Evolutionary conservation across 2,329 filamentous ascomycete genomes (phyloP), one percentile per base, ranked within the genome.

Genomic region (Fusarium verticillioides): DNA sequence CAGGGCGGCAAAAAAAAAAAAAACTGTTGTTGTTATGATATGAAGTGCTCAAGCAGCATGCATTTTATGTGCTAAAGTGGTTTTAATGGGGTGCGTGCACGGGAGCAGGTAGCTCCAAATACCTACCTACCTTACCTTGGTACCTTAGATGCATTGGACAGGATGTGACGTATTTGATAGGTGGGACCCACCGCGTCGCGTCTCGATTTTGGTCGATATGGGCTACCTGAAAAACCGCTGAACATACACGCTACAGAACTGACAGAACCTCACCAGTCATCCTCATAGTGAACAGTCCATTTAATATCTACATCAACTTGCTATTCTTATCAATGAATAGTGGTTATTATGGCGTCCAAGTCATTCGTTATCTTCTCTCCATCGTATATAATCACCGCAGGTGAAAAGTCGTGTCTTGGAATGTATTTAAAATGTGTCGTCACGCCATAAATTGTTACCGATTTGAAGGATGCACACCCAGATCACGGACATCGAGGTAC

Each of bases 21-120:
- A 71, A 65, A 43, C 37, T 53, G 59, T 57, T 72, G 43, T 69
- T 74, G 32, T 73, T 63, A 58, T 54, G 37, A 28, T 54, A 54
- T 67, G 53, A 56, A 44, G 43, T 60, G 37, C 52, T 71, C 46
- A 58, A 61, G 42, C 43, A 40, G 49, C 49, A 57, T 47, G 42
- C 28, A 61, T 53, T 56, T 60, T 42, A 40, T 32, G 53, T 44
- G 32, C 70, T 74, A 74, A 74, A 72, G 71, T 73, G 71, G 57
- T 60, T 60, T 70, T 30, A 49, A 59, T 30, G 40, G 32, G 39
- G 66, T 63, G 68, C 46, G 66, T 70, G 66, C 66, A 52, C 42
- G 37, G 49, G 19, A 42, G 21, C 16, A 26, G 37, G 49, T 16
- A 42, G 23, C 16, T 36, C 11, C 30, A 34, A 30, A 50, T 50